Conservation (phyloP, 2,329 filamentous ascomycete species). For the Pseudopyrenochaeta lycopersici region DNA sequence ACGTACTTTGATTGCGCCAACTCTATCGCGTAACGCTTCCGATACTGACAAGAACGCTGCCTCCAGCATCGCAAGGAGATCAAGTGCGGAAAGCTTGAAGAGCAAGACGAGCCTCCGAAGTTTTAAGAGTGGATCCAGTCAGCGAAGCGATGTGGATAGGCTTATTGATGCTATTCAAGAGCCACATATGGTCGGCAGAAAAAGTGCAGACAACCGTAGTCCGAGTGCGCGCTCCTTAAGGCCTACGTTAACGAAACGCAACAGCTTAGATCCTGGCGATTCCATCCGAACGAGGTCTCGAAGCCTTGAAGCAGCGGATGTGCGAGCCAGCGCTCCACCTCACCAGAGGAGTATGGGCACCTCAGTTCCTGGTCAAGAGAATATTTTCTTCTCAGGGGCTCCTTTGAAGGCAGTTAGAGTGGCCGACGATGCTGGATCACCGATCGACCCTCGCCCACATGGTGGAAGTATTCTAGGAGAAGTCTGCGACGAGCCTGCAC, state of each 20-base stretch:
- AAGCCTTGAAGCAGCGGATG: conserved; percentile 33
- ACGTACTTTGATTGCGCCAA: conserved; percentile 65
- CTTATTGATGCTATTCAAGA: conserved; percentile 77
- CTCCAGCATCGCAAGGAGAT: conserved; percentile 21
- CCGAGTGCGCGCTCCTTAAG: conserved; percentile 32
- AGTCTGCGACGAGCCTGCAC: conserved; percentile 26
- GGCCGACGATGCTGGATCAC: conserved; percentile 51
- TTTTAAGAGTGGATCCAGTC: conserved; percentile 57
- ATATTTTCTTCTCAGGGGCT: conserved; percentile 51
- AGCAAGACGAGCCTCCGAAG: conserved; percentile 62
- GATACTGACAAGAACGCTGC: conserved; percentile 6
- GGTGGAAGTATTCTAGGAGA: conserved; percentile 41
- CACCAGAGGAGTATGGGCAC: conserved; percentile 56
- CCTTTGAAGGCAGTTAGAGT: conserved; percentile 58
- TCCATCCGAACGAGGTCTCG: conserved; percentile 29
- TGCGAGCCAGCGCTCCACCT: conserved; percentile 24
- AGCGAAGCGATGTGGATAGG: conserved; percentile 71
- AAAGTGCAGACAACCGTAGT: conserved; percentile 24
- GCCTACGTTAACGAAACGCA: conserved; percentile 36
- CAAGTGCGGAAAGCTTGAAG: conserved; percentile 55
- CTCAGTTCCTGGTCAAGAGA: conserved; percentile 49
- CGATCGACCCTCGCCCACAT: conserved; percentile 13
- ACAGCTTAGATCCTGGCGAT: conserved; percentile 27
- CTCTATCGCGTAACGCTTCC: conserved; percentile 34
- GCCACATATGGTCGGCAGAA: conserved; percentile 52